phyloP scores from a whole-genome alignment of 371 early-diverging fungal species.

The Thermomucor indicae-seudaticae region DNA sequence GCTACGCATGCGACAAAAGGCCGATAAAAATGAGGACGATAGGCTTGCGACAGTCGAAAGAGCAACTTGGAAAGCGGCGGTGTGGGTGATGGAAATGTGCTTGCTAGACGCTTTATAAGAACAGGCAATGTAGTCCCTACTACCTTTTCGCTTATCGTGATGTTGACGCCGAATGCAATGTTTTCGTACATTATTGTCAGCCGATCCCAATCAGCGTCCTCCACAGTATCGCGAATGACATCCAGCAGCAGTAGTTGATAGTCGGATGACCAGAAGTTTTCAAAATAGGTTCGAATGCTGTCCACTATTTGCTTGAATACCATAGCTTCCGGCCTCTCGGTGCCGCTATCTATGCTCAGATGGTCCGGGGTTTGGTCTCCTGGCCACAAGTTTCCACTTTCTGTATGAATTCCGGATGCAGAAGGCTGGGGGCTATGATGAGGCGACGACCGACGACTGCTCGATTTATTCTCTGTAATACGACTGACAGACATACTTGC shows the following conservation, averaged over 20 bases:
- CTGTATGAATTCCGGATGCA: not conserved
- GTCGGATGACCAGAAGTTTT: conserved; percentile 39
- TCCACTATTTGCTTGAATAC: conserved; percentile 3
- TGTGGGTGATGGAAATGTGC: conserved; percentile 21
- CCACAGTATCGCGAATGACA: conserved; percentile 22
- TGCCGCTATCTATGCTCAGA: not conserved
- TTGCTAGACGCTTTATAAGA: conserved; percentile 21
- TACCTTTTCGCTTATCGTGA: conserved; percentile 23
- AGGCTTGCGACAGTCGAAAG: conserved; percentile 30
- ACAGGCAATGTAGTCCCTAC: conserved; percentile 28
- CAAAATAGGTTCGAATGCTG: conserved; percentile 19
- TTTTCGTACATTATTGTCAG: conserved; percentile 22
- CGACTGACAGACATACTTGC: conserved; percentile 18
- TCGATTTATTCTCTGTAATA: conserved; percentile 5
- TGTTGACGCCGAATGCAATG: conserved; percentile 23
- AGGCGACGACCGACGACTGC: conserved; percentile 8
- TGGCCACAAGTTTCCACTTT: not conserved
- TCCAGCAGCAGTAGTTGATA: conserved; percentile 25
- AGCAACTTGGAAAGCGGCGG: conserved; percentile 38
- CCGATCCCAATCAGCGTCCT: conserved; percentile 20
- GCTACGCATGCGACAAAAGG: conserved; percentile 60
- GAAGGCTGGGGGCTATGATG: conserved; percentile 21
- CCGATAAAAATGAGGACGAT: conserved; percentile 45
- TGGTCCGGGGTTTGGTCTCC: conserved; percentile 1
- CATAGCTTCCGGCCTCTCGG: not conserved